Conservation (phyloP, 2,329 filamentous ascomycete species). For the Cercospora sesami region DNA sequence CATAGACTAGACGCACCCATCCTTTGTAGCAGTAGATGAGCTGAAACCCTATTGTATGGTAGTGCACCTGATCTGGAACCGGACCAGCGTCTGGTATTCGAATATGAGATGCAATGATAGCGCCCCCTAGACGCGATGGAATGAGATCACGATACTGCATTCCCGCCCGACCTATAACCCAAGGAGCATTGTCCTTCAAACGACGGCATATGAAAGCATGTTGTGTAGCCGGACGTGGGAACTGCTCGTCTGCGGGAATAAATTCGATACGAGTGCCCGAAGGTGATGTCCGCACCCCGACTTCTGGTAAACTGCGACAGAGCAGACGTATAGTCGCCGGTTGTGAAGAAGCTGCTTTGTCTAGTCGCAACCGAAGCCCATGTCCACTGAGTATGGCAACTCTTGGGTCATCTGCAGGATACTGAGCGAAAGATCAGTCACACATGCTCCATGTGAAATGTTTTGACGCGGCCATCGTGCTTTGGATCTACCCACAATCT, state of each 20-base stretch:
- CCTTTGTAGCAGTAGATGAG: conserved; percentile 23
- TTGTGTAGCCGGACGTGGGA: conserved; percentile 12
- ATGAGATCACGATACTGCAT: conserved; percentile 24
- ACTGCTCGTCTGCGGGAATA: conserved; percentile 5
- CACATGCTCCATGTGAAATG: not conserved
- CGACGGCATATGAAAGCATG: conserved; percentile 16
- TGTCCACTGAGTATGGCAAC: conserved; percentile 18
- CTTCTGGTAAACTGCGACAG: not conserved
- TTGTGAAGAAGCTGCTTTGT: conserved; percentile 9
- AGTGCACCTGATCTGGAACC: conserved; percentile 21
- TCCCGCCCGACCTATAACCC: conserved; percentile 20
- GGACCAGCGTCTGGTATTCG: conserved; percentile 21
- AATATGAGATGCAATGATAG: conserved; percentile 24
- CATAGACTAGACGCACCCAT: conserved; percentile 21
- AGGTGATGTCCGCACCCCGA: conserved; percentile 7
- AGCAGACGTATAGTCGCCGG: conserved; percentile 16
- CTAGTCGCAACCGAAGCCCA: conserved; percentile 13
- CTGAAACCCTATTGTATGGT: conserved; percentile 20
- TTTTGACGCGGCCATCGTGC: not conserved
- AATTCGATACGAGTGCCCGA: conserved; percentile 19
- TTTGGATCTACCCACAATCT: conserved; percentile 11
- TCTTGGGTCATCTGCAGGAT: conserved; percentile 21
- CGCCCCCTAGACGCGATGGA: conserved; percentile 19
- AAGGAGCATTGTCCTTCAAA: conserved; percentile 16
- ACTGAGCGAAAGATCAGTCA: not conserved